Evolutionary conservation across 306 rosid genomes (phyloP).

Genomic region (Neltuma alba): DNA sequence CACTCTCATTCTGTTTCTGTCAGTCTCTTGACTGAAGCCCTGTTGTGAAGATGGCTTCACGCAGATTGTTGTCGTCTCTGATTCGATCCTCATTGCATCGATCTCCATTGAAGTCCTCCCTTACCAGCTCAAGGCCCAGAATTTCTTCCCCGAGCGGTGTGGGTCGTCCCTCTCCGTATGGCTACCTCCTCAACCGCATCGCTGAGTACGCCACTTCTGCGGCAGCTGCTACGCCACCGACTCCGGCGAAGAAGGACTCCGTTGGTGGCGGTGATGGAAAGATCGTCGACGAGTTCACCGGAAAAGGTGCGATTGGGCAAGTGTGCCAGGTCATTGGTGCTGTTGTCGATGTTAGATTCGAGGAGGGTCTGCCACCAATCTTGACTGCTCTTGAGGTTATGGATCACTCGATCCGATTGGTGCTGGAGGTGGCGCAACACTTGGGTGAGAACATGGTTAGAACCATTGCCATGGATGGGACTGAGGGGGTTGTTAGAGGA

Average conservation of each 20-base stretch:
- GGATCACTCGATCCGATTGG: conserved; percentile 23
- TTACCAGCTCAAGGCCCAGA: conserved; percentile 52
- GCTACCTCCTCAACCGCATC: conserved; percentile 63
- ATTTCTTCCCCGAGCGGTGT: conserved; percentile 44
- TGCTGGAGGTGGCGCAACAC: too few species aligned
- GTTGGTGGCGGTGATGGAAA: conserved; percentile 54
- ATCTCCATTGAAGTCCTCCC: conserved; percentile 62
- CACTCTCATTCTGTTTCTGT: not conserved
- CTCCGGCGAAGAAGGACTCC: conserved; percentile 49
- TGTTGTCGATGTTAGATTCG: conserved; percentile 89
- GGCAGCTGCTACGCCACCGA: conserved; percentile 42
- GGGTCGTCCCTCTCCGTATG: conserved; percentile 62
- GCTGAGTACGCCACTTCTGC: conserved; percentile 75
- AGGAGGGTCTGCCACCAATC: conserved; percentile 91
- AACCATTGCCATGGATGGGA: conserved; percentile 56
- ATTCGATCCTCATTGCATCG: conserved; percentile 76
- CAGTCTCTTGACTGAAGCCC: conserved; percentile 25
- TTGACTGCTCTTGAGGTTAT: conserved; percentile 86
- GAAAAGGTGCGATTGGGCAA: conserved; percentile 84
- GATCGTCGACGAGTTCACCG: conserved; percentile 77
- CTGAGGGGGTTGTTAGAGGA: too few species aligned
- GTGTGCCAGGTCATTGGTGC: conserved; percentile 98
- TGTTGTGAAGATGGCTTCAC: conserved; percentile 79
- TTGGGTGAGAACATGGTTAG: conserved; percentile 23
- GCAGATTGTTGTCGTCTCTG: conserved; percentile 71